Conservation (phyloP, 2,329 filamentous ascomycete species). For the Parascedosporium putredinis region DNA sequence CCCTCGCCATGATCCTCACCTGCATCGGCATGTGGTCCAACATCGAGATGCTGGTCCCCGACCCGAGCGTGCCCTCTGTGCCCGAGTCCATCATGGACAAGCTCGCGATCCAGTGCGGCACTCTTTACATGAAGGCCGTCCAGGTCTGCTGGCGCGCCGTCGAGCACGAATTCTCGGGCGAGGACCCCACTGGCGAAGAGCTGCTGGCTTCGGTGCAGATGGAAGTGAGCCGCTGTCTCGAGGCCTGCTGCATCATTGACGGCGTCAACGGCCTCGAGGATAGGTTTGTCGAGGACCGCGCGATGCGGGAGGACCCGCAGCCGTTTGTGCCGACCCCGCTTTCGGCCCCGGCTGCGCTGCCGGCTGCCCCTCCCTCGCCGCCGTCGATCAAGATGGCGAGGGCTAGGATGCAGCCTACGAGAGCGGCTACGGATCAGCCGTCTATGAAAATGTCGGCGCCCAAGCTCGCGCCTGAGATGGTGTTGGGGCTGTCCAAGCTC, state of each 20-base stretch:
- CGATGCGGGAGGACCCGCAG: neutral
- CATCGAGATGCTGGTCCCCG: conserved; percentile 41
- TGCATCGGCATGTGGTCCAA: conserved; percentile 69
- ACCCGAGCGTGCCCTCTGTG: conserved; percentile 38
- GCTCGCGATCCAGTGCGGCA: conserved; percentile 59
- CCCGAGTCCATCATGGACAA: conserved; percentile 51
- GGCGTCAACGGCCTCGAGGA: conserved; percentile 47
- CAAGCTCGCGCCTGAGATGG: neutral
- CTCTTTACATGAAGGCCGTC: conserved; percentile 65
- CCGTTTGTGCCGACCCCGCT: neutral
- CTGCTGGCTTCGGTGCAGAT: conserved; percentile 43
- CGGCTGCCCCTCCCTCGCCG: neutral
- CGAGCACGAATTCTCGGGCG: conserved; percentile 46
- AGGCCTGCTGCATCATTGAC: conserved; percentile 53
- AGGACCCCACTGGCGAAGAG: conserved; percentile 32
- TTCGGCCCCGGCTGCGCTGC: neutral
- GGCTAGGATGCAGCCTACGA: neutral
- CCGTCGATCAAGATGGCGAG: neutral
- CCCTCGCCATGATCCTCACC: conserved; percentile 60
- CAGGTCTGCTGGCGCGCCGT: conserved; percentile 62
- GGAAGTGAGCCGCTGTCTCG: conserved; percentile 45
- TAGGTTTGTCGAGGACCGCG: conserved; percentile 17
- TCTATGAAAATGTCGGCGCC: neutral
- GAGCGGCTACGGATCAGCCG: neutral
- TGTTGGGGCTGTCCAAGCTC: neutral